Evolutionary conservation across 352 stramenopile species (phyloP).

Genomic region (Phytophthora megakarya): DNA sequence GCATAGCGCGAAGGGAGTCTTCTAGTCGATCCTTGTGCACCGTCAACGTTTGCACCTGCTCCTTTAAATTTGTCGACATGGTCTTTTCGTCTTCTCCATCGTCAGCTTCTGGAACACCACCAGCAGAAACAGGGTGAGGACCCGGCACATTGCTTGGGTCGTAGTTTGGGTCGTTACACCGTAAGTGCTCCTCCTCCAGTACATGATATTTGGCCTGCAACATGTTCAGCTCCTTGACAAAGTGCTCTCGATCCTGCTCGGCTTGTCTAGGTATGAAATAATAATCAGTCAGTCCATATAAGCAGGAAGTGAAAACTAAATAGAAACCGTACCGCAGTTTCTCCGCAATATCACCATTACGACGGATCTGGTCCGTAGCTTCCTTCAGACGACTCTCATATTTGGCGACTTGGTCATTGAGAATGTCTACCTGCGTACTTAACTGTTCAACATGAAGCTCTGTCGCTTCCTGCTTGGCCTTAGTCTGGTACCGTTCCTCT

Average conservation of each 20-base stretch:
- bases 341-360: slow-evolving; percentile 48
- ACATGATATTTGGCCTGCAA: slow-evolving; percentile 53
- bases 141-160: background rate
- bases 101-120: slow-evolving; percentile 1
- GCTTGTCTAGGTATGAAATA: slow-evolving; percentile 37
- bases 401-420: slow-evolving; percentile 83
- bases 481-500: slow-evolving; percentile 40
- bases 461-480: slow-evolving; percentile 45
- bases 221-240: slow-evolving; percentile 51
- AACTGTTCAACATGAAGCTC: slow-evolving; percentile 77
- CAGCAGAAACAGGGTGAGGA: background rate
- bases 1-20: slow-evolving; percentile 69
- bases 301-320: background rate
- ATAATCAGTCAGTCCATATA: background rate
- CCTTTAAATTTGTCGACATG: slow-evolving; percentile 37
- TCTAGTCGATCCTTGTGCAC: slow-evolving; percentile 70
- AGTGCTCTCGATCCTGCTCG: slow-evolving; percentile 55
- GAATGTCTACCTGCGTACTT: slow-evolving; percentile 66
- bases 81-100: background rate
- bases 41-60: slow-evolving; percentile 60
- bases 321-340: slow-evolving; percentile 53
- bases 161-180: slow-evolving; percentile 12
- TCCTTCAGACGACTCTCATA: slow-evolving; percentile 78
- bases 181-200: slow-evolving; percentile 58
- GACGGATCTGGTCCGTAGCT: slow-evolving; percentile 54